Evolutionary conservation across 2,329 filamentous ascomycete genomes (phyloP).

Genomic region (Rutstroemia sydowiana): DNA sequence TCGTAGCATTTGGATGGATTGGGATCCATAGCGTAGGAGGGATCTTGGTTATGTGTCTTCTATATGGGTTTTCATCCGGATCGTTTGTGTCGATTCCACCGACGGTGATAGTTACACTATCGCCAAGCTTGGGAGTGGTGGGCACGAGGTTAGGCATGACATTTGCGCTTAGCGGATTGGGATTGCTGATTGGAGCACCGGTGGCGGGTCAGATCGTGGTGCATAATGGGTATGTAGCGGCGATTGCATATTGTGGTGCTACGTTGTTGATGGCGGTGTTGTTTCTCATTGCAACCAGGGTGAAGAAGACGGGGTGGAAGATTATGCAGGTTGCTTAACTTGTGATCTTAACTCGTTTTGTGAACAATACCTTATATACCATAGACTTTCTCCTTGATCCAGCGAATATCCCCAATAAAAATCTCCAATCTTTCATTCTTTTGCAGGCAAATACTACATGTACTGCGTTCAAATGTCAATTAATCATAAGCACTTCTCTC

Average conservation of each 20-base stretch:
- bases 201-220: conserved; percentile 5
- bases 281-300: neutral
- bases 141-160: conserved; percentile 15
- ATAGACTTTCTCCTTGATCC: no score
- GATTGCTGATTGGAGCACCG: conserved; percentile 13
- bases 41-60: conserved; percentile 12
- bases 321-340: conserved; percentile 1
- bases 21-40: conserved; percentile 9
- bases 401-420: no score
- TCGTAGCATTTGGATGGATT: conserved; percentile 14
- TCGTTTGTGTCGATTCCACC: conserved; percentile 15
- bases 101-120: conserved; percentile 11
- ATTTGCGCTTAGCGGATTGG: conserved; percentile 8
- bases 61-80: conserved; percentile 19
- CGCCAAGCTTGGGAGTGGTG: conserved; percentile 8
- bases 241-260: conserved; percentile 3
- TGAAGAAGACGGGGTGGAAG: conserved; percentile 1
- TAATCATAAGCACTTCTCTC: no score
- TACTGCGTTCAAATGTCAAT: no score
- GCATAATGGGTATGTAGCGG: neutral
- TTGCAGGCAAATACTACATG: no score
- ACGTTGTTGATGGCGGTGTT: neutral
- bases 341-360: no score
- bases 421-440: no score
- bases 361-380: no score